Percentiles rank a stretch among this genome's conserved stretches.
These are phyloP conservation scores for Fistulifera solaris DNA, from an alignment of 108 stramenopile genomes.

Conservation along the genomic window DNA sequence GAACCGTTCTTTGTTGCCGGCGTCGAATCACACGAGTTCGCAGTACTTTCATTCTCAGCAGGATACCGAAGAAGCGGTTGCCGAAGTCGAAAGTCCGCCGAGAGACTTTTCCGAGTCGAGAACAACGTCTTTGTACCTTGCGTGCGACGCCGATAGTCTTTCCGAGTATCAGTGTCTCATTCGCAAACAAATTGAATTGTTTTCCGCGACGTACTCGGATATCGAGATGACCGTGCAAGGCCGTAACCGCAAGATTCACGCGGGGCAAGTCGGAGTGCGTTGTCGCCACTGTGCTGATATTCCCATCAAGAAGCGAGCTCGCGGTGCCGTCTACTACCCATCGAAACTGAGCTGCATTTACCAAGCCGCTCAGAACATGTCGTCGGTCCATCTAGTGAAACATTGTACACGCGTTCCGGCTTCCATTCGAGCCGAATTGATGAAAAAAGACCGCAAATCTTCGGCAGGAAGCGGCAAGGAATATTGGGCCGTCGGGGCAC, in stretches of 20 bases:
- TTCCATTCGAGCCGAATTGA: too few relatives aligned
- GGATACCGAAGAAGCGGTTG: too few relatives aligned
- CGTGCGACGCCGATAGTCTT: slow-evolving; percentile 20
- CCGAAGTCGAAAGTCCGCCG: too few relatives aligned
- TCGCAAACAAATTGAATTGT: slow-evolving; percentile 31
- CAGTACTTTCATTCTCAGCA: too few relatives aligned
- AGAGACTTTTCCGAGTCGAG: too few relatives aligned
- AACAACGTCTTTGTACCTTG: too few relatives aligned
- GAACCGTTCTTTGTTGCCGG: too few relatives aligned
- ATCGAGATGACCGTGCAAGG: slow-evolving; percentile 25
- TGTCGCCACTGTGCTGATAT: slow-evolving; percentile 29
- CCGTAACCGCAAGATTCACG: slow-evolving; percentile 25
- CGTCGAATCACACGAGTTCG: too few relatives aligned
- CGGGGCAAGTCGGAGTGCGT: slow-evolving; percentile 43
- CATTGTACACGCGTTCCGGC: slow-evolving; percentile 11
- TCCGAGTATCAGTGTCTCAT: slow-evolving; percentile 34
- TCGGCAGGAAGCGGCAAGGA: slow-evolving; percentile 9
- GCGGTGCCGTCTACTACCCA: slow-evolving; percentile 26
- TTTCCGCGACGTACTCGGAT: slow-evolving; percentile 13
- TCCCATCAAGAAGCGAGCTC: not conserved
- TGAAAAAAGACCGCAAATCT: not conserved
- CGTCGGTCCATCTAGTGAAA: slow-evolving; percentile 21
- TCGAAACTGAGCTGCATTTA: slow-evolving; percentile 22
- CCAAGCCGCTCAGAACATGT: slow-evolving; percentile 38
- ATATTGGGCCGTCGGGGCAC: slow-evolving; percentile 9